phyloP scores from a whole-genome alignment of 2,329 filamentous ascomycete genomes.

The Gliomastix tumulicola region DNA sequence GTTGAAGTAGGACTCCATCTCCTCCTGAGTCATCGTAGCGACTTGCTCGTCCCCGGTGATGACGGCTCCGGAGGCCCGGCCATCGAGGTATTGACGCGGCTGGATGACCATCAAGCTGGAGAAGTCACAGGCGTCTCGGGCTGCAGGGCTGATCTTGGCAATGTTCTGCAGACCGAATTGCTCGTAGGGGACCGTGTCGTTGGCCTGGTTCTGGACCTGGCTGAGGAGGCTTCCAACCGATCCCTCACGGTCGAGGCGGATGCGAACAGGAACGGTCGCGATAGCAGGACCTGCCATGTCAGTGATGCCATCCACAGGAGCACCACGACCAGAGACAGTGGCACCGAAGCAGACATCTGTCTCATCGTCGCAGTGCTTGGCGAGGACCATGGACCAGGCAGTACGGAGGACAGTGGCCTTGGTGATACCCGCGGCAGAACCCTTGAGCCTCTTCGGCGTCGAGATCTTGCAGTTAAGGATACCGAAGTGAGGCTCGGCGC shows the following conservation, averaged over 20 bases:
- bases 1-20: constrained; percentile 12
- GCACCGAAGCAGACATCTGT: constrained; percentile 7
- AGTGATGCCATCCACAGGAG: not conserved
- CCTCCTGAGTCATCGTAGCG: constrained; percentile 14
- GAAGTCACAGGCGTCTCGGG: constrained; percentile 5
- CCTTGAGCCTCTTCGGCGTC: not conserved
- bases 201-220: constrained; percentile 3
- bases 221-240: not conserved
- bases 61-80: not conserved
- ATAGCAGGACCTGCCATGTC: not conserved
- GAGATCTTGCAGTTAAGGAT: not conserved
- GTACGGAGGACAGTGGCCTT: constrained; percentile 9
- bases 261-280: constrained; percentile 13
- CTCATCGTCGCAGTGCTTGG: not conserved
- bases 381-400: constrained; percentile 9
- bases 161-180: constrained; percentile 12
- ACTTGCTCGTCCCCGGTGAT: not conserved
- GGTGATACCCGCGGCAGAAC: constrained; percentile 1
- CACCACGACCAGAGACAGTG: constrained; percentile 7
- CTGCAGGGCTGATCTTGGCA: constrained; percentile 4
- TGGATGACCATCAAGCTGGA: constrained; percentile 1
- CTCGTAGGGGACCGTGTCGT: constrained; percentile 7
- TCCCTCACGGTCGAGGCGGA: not conserved
- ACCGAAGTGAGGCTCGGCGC: too few species aligned
- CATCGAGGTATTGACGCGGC: not conserved